Base-by-base conservation (phyloP, 1,139 yeast species). In the Diutina catenulata region DNA sequence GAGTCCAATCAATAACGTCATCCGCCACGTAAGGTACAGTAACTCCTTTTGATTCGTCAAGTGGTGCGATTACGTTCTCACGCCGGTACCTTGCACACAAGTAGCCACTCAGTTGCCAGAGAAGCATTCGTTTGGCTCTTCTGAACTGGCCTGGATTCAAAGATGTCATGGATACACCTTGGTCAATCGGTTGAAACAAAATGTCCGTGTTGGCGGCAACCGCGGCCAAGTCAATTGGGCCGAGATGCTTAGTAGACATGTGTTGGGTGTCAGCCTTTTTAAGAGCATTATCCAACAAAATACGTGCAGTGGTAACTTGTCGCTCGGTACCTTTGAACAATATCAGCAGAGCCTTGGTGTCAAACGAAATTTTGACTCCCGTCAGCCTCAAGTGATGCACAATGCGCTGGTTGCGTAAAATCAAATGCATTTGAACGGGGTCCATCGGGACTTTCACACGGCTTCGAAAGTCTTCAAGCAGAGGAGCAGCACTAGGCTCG, bases 181-280 rank as follows among this genome's bases (percentile, higher is more conserved):
- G n/a, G 5, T n/a, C 26, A 13, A n/a, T 31, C 5, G 9, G 25
- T 3, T 21, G n/a, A 7, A 31, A 21, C 10, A 21, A 31, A 13
- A 31, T 25, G n/a, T 31, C 22, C 13, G 35, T 21, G 10, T 31
- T n/a, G 9, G 35, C 35, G 7, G n/a, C 25, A 6, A 31, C 23
- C 8, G 20, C 35, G 4, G 20, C 35, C n/a, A 31, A n/a, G 11
- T 10, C n/a, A 21, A n/a, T 21, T 3, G 25, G 19, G n/a, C 21
- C 35, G n/a, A 31, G 21, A 3, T 31, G 25, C 20, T 25, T 25
- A 24, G 25, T 21, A 11, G 8, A 5, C 3, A 31, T 2, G 3
- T 5, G n/a, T 13, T 14, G 8, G 22, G 25, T 31, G 14, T 10
- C 14, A 4, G 35, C 35, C 4, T 16, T 14, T 19, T 13, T n/a